Evolutionary conservation across 2,329 filamentous ascomycete species (phyloP).

Genomic region (Magnaporthales sp.): DNA sequence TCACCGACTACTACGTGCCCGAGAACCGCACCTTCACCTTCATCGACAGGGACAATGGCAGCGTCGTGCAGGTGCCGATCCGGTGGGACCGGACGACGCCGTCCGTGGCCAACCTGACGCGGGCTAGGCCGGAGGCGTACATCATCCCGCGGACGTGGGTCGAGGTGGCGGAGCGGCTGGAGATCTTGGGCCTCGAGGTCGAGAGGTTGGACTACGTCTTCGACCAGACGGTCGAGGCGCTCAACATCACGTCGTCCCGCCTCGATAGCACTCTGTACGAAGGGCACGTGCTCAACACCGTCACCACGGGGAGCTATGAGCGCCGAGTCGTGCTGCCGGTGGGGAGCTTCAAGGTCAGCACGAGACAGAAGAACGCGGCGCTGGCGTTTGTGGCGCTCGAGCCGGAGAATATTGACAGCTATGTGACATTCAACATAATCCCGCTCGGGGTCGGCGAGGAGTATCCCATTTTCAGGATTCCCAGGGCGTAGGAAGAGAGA

Average conservation of each 20-base stretch:
- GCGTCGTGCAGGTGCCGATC: background rate
- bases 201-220: background rate
- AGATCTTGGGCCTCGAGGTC: background rate
- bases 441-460: background rate
- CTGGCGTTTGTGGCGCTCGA: constrained; percentile 4
- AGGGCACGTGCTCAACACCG: constrained; percentile 2
- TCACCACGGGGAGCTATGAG: background rate
- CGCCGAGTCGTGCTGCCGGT: background rate
- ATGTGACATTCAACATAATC: constrained; percentile 1
- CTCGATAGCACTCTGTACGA: background rate
- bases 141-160: constrained; percentile 2
- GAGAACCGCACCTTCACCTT: background rate
- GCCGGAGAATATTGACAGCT: constrained; percentile 3
- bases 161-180: background rate
- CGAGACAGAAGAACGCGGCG: constrained; percentile 6
- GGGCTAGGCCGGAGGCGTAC: constrained; percentile 1
- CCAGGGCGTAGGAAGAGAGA: background rate
- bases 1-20: background rate
- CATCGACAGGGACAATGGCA: constrained; percentile 1
- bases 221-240: background rate
- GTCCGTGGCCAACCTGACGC: background rate
- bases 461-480: constrained; percentile 4
- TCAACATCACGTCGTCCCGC: background rate
- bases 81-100: background rate
- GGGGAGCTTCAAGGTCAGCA: constrained; percentile 3